These are phyloP conservation scores for Penicillium desertorum DNA, from an alignment of 495 filamentous ascomycete genomes.

Conservation along the genomic window DNA sequence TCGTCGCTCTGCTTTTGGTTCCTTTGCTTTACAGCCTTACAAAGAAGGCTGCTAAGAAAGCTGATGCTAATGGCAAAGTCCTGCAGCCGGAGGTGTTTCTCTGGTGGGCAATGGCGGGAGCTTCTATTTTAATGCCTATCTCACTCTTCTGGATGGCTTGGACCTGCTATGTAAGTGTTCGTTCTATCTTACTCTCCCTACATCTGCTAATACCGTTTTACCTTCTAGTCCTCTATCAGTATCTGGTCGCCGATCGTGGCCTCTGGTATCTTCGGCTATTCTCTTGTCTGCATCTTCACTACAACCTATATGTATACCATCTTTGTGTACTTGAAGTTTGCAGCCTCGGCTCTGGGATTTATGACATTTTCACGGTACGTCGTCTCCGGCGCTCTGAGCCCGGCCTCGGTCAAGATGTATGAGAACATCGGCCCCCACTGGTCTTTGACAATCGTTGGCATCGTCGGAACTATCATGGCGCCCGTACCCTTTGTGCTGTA, in stretches of 20 bases:
- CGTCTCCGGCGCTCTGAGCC: conserved; percentile 43
- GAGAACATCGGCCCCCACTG: conserved; percentile 48
- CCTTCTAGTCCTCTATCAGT: conserved; percentile 33
- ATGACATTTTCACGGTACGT: conserved; percentile 47
- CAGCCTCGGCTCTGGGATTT: conserved; percentile 40
- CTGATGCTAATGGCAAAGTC: neutral
- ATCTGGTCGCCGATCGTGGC: conserved; percentile 49
- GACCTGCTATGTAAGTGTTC: conserved; percentile 37
- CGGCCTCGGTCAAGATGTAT: conserved; percentile 44
- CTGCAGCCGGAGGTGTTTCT: conserved; percentile 11
- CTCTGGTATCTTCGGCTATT: conserved; percentile 49
- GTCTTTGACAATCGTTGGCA: conserved; percentile 49
- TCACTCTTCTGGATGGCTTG: conserved; percentile 61
- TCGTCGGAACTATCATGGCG: conserved; percentile 39
- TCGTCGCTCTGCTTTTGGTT: neutral
- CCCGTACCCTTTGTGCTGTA: conserved; percentile 50
- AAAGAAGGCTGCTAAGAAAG: neutral
- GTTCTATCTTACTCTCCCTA: neutral
- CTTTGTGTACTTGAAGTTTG: conserved; percentile 39
- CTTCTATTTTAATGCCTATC: conserved; percentile 33
- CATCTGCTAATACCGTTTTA: neutral
- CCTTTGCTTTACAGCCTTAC: neutral
- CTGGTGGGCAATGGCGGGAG: conserved; percentile 12
- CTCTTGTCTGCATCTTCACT: conserved; percentile 45
- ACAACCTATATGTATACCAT: conserved; percentile 51